phyloP scores from a whole-genome alignment of 257 asterid genomes.

The Solanum pimpinellifolium region DNA sequence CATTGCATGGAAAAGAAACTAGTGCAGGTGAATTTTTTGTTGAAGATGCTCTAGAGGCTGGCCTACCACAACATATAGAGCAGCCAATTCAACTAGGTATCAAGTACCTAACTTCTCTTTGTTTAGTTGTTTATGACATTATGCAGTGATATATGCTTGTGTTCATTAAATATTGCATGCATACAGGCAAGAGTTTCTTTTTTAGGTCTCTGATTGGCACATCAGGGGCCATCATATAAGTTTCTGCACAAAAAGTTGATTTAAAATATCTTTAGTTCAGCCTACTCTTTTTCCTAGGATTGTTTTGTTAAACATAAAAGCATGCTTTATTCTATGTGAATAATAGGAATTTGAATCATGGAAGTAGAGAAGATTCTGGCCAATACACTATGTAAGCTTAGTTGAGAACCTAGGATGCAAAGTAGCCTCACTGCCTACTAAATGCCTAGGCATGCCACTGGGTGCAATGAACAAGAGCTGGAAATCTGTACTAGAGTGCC shows the following conservation, averaged over 20 bases:
- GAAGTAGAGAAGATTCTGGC: background rate
- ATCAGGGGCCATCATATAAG: background rate
- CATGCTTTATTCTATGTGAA: background rate
- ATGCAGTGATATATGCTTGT: background rate
- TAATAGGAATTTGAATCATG: background rate
- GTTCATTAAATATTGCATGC: background rate
- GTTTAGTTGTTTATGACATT: background rate
- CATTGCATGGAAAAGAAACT: slow-evolving; percentile 82
- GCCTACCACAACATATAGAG: slow-evolving; percentile 76
- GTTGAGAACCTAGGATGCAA: background rate
- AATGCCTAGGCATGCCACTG: background rate
- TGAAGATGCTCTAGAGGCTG: slow-evolving; percentile 79
- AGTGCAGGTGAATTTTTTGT: slow-evolving; percentile 79
- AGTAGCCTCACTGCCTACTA: background rate
- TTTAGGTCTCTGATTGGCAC: background rate
- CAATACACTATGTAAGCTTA: background rate
- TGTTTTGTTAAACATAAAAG: background rate
- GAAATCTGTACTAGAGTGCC: background rate
- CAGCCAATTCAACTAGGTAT: slow-evolving; percentile 54
- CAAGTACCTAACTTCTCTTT: background rate
- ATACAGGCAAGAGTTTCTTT: background rate
- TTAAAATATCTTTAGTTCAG: background rate
- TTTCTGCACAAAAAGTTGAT: background rate
- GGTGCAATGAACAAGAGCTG: background rate
- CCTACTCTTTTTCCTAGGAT: background rate